Conservation (phyloP, 2,329 filamentous ascomycete species). For the Calonectria leucothoes region DNA sequence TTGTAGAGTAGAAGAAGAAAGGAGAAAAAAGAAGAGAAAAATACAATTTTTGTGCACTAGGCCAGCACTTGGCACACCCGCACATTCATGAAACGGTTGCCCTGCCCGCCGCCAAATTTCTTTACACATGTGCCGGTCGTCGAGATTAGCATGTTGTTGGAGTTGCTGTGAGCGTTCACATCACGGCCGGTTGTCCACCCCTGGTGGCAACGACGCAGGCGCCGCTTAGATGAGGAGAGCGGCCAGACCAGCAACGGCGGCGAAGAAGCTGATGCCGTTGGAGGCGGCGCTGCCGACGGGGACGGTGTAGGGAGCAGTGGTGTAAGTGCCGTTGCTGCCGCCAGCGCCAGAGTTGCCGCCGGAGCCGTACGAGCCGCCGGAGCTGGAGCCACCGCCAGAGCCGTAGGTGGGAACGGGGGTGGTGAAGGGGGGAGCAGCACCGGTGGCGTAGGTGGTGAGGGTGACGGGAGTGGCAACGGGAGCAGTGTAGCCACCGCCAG, state of each 20-base stretch:
- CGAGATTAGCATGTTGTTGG: not conserved
- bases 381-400: not conserved
- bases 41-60: not conserved
- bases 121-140: not conserved
- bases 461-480: not conserved
- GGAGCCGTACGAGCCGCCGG: not conserved
- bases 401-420: not conserved
- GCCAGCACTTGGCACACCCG: not conserved
- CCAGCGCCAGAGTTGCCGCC: not conserved
- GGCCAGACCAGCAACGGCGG: constrained; percentile 34
- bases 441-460: not conserved
- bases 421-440: not conserved
- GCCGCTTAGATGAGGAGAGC: constrained; percentile 32
- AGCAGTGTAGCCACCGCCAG: not conserved
- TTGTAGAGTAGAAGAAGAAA: constrained; percentile 22
- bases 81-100: constrained; percentile 3
- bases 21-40: constrained; percentile 38
- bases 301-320: constrained; percentile 15
- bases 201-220: not conserved
- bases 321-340: constrained; percentile 23
- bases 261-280: constrained; percentile 31
- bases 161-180: not conserved
- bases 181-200: not conserved
- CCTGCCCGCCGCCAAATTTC: constrained; percentile 1
- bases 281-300: constrained; percentile 24